A percentile compares a stretch with the other conserved stretches of the same genome.
Conservation (phyloP, 2,329 filamentous ascomycete species). For the Scedosporium aurantiacum region DNA sequence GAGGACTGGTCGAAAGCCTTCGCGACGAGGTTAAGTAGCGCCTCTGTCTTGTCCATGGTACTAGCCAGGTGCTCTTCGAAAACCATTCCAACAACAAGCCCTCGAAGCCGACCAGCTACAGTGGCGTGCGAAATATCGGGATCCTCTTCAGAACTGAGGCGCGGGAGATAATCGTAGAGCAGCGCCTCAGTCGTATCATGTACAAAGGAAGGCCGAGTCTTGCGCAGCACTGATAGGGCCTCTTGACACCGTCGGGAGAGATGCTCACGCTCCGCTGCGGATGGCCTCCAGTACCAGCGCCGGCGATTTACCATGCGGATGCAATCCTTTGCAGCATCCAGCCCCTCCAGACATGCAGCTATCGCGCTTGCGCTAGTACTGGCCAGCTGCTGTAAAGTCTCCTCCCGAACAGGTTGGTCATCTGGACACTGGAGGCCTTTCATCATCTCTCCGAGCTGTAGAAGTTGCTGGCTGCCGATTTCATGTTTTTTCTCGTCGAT, state of each 20-base stretch:
- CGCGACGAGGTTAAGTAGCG: conserved; percentile 24
- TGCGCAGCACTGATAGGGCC: background rate
- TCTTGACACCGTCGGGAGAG: conserved; percentile 11
- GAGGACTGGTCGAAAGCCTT: conserved; percentile 24
- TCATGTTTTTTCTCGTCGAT: conserved; percentile 8
- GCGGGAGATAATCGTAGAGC: background rate
- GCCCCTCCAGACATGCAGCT: conserved; percentile 23
- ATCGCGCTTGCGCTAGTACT: conserved; percentile 30
- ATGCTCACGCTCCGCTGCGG: background rate
- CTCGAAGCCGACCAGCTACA: conserved; percentile 18
- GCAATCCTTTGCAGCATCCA: background rate
- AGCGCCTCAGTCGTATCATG: background rate
- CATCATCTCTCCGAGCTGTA: conserved; percentile 22
- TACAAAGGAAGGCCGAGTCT: background rate
- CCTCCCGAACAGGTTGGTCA: conserved; percentile 17
- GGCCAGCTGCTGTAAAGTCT: conserved; percentile 19
- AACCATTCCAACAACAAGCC: conserved; percentile 34
- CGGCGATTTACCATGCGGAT: background rate
- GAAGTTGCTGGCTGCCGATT: conserved; percentile 16
- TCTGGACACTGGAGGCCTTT: conserved; percentile 27
- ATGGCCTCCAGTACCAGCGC: background rate
- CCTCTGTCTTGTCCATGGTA: conserved; percentile 17
- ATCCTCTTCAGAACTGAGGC: conserved; percentile 20
- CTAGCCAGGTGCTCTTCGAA: conserved; percentile 30
- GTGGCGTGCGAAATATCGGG: conserved; percentile 22